Conservation (phyloP, 306 rosid genomes). For the Acacia acuminata region DNA sequence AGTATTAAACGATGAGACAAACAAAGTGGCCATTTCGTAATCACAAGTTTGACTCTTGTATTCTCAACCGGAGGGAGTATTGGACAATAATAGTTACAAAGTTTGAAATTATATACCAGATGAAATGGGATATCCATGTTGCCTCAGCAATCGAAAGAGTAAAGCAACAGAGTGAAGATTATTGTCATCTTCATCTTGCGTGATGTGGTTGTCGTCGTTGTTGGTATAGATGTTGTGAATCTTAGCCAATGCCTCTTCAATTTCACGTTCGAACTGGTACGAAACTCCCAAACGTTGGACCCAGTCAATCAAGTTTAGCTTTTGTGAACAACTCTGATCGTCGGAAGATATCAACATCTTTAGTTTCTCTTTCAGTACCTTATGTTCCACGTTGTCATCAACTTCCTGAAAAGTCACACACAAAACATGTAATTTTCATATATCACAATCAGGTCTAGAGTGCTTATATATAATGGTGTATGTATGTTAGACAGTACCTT, state of each 20-base stretch:
- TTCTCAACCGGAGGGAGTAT: too few species aligned
- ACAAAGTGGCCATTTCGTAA: too few species aligned
- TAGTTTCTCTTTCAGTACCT: not conserved
- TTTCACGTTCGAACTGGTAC: constrained; percentile 12
- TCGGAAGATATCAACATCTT: not conserved
- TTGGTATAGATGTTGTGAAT: not conserved
- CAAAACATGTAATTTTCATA: not conserved
- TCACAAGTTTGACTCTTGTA: too few species aligned
- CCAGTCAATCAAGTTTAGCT: not conserved
- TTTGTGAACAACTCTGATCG: not conserved
- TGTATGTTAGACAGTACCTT: not conserved
- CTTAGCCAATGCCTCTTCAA: constrained; percentile 19
- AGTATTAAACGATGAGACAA: too few species aligned
- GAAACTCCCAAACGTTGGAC: not conserved
- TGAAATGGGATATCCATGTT: constrained; percentile 38
- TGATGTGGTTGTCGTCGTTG: too few species aligned
- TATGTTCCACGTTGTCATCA: not conserved
- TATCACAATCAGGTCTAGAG: too few species aligned
- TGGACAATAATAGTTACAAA: not conserved
- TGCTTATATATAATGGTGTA: too few species aligned
- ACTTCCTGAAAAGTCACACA: not conserved
- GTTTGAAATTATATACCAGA: constrained; percentile 20
- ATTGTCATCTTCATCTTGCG: not conserved
- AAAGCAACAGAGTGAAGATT: constrained; percentile 34
- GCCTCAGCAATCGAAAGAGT: constrained; percentile 44